These are phyloP conservation scores for Backusella westeae DNA, from an alignment of 192 early-diverging fungal genomes.

Conservation along the genomic window DNA sequence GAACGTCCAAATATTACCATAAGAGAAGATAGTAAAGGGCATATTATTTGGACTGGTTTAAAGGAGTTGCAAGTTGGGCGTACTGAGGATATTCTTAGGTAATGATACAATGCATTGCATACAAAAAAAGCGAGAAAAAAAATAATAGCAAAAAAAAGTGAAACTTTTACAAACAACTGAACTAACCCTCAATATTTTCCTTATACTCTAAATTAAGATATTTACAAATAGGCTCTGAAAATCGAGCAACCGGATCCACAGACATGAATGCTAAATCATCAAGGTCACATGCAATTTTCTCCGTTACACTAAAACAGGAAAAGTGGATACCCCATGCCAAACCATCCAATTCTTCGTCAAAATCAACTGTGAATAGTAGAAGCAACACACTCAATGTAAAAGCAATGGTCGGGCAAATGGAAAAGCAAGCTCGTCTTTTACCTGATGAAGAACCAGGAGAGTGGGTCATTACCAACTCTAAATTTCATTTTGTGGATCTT, in stretches of 20 bases:
- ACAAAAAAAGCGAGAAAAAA: neutral
- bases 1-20: conserved; percentile 64
- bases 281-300: conserved; percentile 96
- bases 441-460: conserved; percentile 41
- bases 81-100: conserved; percentile 71
- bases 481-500: conserved; percentile 98
- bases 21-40: conserved; percentile 82
- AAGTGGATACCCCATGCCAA: conserved; percentile 39
- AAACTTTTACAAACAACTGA: neutral
- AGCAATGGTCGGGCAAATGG: conserved; percentile 30
- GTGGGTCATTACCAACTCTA: conserved; percentile 65
- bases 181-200: neutral
- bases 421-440: conserved; percentile 6
- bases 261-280: conserved; percentile 96
- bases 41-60: conserved; percentile 81
- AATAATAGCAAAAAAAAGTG: neutral
- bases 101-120: conserved; percentile 11
- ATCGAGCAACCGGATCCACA: conserved; percentile 87
- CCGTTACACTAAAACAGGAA: conserved; percentile 80
- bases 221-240: conserved; percentile 65
- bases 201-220: conserved; percentile 28
- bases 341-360: neutral
- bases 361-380: neutral
- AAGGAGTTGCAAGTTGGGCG: conserved; percentile 69
- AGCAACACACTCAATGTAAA: conserved; percentile 22